phyloP scores from a whole-genome alignment of 2,329 filamentous ascomycete genomes.

The Fusarium sp. region DNA sequence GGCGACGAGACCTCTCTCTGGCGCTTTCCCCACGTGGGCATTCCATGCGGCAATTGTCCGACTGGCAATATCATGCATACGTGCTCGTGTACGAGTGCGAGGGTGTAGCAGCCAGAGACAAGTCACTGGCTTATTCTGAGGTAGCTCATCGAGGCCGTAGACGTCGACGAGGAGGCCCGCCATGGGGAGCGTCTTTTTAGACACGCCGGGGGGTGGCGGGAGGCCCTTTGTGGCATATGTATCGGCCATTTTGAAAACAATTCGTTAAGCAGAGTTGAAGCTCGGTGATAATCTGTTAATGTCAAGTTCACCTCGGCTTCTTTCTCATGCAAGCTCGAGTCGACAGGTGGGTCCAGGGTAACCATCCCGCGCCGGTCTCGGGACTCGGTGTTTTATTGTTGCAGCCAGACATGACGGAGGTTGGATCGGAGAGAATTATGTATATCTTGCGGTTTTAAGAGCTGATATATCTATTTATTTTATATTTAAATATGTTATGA shows the following conservation, averaged over 20 bases:
- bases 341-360: constrained; percentile 34
- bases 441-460: neutral
- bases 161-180: constrained; percentile 82
- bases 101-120: constrained; percentile 95
- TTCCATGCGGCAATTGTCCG: constrained; percentile 77
- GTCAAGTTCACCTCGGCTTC: neutral
- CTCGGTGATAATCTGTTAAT: neutral
- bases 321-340: neutral
- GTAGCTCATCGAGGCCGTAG: constrained; percentile 82
- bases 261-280: neutral
- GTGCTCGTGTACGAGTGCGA: constrained; percentile 73
- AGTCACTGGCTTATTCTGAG: constrained; percentile 67
- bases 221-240: constrained; percentile 50
- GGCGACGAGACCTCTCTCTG: constrained; percentile 74
- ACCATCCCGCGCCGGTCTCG: constrained; percentile 1
- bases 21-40: constrained; percentile 43
- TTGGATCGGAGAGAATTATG: neutral
- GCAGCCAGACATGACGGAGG: neutral
- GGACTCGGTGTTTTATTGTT: neutral
- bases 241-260: constrained; percentile 33
- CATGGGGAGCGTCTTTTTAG: constrained; percentile 74
- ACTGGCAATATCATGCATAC: constrained; percentile 81
- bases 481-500: neutral
- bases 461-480: neutral
- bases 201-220: constrained; percentile 62